Base-by-base conservation (phyloP, 2,329 filamentous ascomycete genomes). In the Cercospora sp. region DNA sequence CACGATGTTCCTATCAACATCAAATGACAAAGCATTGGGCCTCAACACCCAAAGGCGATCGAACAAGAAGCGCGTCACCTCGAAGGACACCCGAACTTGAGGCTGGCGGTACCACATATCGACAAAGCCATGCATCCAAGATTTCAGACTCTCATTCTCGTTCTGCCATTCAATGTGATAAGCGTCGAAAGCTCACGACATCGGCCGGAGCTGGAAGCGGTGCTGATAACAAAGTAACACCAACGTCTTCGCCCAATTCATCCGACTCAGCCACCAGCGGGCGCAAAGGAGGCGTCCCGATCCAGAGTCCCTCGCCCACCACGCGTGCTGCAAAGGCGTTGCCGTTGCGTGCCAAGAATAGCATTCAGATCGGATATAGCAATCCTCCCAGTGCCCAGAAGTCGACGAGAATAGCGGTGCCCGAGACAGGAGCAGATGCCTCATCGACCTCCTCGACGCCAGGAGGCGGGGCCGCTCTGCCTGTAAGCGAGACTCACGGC, bases 11-110 rank as follows among this genome's bases (percentile, higher is more conserved):
- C 1, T 67, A 59, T 40, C 42, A 60, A 16, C 16, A 13, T 16
- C 66, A 67, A 45, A 67, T 68, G 63, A 58, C 31, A n/a, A 62
- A 58, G 45, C 66, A 68, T 36, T 68, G 62, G 62, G 53, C 40
- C 1, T 28, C 40, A 2, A 57, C 63, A 7, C 31, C 30, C n/a
- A 6, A 16, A n/a, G 12, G 45, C 45, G 20, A 20, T 16, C 63
- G 53, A 31, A n/a, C 12, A 23, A 23, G 63, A 28, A 64, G 63
- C 33, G 63, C 53, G 42, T 64, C 45, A 13, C 60, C 60, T 3
- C 26, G 60, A 36, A 7, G 28, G 20, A 55, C 60, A 26, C 60
- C 16, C 16, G 26, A 51, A 23, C 9, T 9, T 20, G 45, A 5
- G 45, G 45, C 45, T 51, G 45, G 20, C 20, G 20, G 45, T 23